A percentile compares a stretch with the other conserved stretches of the same genome.
Conservation (phyloP, 2,329 filamentous ascomycete species). For the Fusarium succisae region DNA sequence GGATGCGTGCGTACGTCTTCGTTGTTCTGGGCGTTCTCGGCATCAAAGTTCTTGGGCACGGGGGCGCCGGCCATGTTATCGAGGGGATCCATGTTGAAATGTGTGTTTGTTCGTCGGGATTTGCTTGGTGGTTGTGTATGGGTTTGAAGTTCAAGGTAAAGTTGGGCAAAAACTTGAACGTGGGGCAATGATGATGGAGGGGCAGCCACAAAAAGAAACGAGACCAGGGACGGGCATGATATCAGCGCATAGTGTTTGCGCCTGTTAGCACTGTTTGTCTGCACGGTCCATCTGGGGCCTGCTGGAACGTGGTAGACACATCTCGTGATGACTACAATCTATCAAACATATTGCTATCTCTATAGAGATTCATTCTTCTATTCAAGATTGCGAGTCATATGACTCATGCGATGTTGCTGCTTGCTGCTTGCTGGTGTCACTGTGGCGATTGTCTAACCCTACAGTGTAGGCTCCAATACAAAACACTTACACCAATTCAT, state of each 20-base stretch:
- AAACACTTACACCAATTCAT: not conserved
- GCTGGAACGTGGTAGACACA: constrained; percentile 21
- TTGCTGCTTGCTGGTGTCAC: not conserved
- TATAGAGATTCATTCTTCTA: too few relatives aligned
- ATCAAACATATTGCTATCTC: too few relatives aligned
- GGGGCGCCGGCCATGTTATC: constrained; percentile 49
- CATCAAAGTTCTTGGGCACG: constrained; percentile 66
- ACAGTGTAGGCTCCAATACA: not conserved
- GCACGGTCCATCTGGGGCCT: constrained; percentile 24
- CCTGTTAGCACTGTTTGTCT: constrained; percentile 2
- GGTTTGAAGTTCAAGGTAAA: constrained; percentile 9
- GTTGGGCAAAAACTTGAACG: constrained; percentile 43
- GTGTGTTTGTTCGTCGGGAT: not conserved
- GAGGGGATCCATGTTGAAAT: constrained; percentile 49
- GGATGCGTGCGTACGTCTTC: constrained; percentile 59
- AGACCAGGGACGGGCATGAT: constrained; percentile 37
- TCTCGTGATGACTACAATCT: not conserved
- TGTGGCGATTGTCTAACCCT: not conserved
- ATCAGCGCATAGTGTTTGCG: constrained; percentile 44
- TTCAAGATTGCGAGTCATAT: too few relatives aligned
- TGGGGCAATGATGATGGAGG: constrained; percentile 45
- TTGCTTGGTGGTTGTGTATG: not conserved
- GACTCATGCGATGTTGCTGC: not conserved
- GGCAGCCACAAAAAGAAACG: constrained; percentile 35
- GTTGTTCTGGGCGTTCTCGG: constrained; percentile 64